These are phyloP conservation scores for Carex sylvatica DNA, from an alignment of 202 grass and related monocot species.

Conservation along the genomic window DNA sequence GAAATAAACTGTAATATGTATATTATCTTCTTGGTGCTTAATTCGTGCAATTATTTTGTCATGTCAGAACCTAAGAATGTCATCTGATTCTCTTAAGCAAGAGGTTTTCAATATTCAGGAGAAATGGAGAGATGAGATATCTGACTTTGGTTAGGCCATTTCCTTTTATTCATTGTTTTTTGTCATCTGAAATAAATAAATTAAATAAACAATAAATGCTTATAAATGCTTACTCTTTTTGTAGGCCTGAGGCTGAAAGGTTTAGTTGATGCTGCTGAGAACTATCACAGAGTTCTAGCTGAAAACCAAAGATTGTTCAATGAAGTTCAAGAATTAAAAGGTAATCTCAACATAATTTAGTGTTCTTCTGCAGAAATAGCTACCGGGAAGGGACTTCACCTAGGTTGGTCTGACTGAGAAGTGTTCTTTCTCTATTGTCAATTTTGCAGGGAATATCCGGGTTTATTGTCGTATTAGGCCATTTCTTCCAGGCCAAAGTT, in stretches of 20 bases:
- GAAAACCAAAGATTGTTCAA: slow-evolving; percentile 95
- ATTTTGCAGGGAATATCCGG: slow-evolving; percentile 80
- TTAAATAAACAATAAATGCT: not conserved
- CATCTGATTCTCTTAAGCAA: slow-evolving; percentile 50
- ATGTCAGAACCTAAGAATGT: slow-evolving; percentile 55
- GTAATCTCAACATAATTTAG: slow-evolving; percentile 32
- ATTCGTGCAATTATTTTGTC: slow-evolving; percentile 16
- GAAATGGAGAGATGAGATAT: slow-evolving; percentile 77
- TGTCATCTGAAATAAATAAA: slow-evolving; percentile 19
- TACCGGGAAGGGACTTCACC: not conserved
- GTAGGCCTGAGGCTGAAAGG: slow-evolving; percentile 66
- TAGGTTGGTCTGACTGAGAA: slow-evolving; percentile 4
- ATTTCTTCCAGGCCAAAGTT: slow-evolving; percentile 80
- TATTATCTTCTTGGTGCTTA: slow-evolving; percentile 27
- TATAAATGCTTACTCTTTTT: slow-evolving; percentile 2
- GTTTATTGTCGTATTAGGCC: slow-evolving; percentile 99
- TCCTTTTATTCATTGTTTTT: slow-evolving; percentile 2
- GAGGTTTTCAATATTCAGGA: slow-evolving; percentile 54
- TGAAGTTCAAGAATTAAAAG: slow-evolving; percentile 96
- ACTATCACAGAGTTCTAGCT: slow-evolving; percentile 82
- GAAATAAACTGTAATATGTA: not conserved
- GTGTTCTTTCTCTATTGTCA: slow-evolving; percentile 26
- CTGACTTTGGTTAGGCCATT: slow-evolving; percentile 55
- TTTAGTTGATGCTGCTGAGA: slow-evolving; percentile 79
- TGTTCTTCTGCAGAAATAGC: not conserved